Evolutionary conservation across 2,329 filamentous ascomycete species (phyloP).

Genomic region (Rutstroemia sydowiana): DNA sequence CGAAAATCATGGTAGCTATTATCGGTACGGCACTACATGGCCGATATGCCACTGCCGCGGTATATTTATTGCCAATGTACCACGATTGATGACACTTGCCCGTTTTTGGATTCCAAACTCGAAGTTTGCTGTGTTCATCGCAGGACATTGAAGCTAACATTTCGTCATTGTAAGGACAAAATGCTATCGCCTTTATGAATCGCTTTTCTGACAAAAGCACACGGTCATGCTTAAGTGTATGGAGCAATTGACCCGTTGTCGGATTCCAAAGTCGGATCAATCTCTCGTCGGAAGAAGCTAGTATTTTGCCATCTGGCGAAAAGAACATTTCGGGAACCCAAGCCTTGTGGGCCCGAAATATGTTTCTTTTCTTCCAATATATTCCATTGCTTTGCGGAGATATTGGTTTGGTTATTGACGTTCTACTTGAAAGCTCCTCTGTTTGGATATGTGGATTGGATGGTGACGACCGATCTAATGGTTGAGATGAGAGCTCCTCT

Average conservation of each 20-base stretch:
- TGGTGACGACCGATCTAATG: not conserved
- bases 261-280: not conserved
- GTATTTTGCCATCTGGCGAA: not conserved
- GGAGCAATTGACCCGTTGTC: not conserved
- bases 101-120: not conserved
- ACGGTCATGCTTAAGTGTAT: too few species aligned
- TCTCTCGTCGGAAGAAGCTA: not conserved
- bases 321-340: not conserved
- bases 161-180: not conserved
- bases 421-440: not conserved
- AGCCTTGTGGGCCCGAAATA: not conserved
- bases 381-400: not conserved
- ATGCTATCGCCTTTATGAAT: not conserved
- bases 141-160: not conserved
- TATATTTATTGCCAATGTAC: too few species aligned
- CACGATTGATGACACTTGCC: too few species aligned
- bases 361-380: not conserved
- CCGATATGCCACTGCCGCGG: too few species aligned
- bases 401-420: not conserved
- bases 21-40: too few species aligned
- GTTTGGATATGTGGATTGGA: not conserved
- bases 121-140: not conserved
- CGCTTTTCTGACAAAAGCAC: too few species aligned
- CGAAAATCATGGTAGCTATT: too few species aligned
- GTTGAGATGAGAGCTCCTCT: not conserved